phyloP scores from a whole-genome alignment of 106 monocot genomes.

The Acorus gramineus region DNA sequence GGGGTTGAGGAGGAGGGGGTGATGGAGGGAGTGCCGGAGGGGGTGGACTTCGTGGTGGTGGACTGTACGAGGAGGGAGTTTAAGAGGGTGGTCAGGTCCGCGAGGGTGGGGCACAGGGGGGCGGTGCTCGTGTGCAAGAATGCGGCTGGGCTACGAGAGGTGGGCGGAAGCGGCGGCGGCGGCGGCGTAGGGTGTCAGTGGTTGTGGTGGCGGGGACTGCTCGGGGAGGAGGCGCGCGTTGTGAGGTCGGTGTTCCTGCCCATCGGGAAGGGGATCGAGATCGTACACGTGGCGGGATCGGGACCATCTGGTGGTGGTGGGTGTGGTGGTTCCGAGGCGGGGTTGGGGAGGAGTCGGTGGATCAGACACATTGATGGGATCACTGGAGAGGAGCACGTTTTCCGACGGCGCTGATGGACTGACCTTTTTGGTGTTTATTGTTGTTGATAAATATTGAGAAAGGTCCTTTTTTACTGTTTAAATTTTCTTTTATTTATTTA shows the following conservation, averaged over 20 bases:
- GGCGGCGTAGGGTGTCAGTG: neutral
- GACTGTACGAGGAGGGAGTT: neutral
- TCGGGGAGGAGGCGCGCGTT: neutral
- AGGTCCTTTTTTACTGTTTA: too few relatives aligned
- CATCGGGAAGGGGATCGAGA: neutral
- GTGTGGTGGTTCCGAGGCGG: neutral
- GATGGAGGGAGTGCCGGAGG: neutral
- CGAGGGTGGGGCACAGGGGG: neutral
- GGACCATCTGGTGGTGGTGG: too few relatives aligned
- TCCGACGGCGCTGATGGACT: neutral
- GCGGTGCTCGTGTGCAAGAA: neutral
- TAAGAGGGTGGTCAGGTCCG: neutral
- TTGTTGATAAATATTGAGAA: too few relatives aligned
- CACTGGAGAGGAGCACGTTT: conserved; percentile 1
- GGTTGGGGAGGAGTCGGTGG: conserved; percentile 1
- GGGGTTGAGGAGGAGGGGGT: neutral
- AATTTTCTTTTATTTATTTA: too few relatives aligned
- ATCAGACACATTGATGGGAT: neutral
- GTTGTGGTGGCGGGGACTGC: neutral
- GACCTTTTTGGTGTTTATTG: too few relatives aligned
- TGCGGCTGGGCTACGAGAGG: neutral
- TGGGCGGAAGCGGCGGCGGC: neutral
- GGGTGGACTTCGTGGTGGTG: conserved; percentile 3
- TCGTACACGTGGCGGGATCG: neutral
- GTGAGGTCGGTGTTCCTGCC: conserved; percentile 2